phyloP scores from a whole-genome alignment of 371 early-diverging fungal genomes.

The Apophysomyces ossiformis region DNA sequence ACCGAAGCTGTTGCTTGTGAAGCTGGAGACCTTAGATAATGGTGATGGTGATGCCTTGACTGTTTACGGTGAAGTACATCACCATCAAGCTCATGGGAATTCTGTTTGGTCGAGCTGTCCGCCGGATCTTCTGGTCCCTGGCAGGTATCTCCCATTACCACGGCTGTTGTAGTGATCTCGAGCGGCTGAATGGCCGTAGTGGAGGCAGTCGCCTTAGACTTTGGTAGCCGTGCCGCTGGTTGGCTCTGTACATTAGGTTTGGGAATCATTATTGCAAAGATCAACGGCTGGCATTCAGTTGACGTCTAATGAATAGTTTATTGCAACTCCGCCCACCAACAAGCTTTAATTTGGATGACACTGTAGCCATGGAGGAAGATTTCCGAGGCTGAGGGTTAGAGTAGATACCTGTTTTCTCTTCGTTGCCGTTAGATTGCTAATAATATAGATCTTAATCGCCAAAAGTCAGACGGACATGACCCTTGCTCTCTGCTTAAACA shows the following conservation, averaged over 20 bases:
- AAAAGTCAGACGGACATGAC: too few relatives aligned
- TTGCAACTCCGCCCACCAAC: too few relatives aligned
- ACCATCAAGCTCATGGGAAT: constrained; percentile 7
- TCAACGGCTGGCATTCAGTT: too few relatives aligned
- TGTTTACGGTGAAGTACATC: constrained; percentile 27
- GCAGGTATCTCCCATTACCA: constrained; percentile 21
- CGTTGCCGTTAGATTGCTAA: too few relatives aligned
- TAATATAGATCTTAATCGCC: too few relatives aligned
- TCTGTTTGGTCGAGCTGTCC: constrained; percentile 9
- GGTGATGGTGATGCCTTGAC: constrained; percentile 38
- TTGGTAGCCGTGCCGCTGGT: constrained; percentile 35
- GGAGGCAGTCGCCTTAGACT: constrained; percentile 45
- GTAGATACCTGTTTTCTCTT: too few relatives aligned
- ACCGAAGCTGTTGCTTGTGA: constrained; percentile 27
- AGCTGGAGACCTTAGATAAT: constrained; percentile 41
- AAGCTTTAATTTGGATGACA: too few relatives aligned
- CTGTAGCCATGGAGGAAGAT: too few relatives aligned
- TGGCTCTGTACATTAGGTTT: background rate
- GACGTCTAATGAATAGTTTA: too few relatives aligned
- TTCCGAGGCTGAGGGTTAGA: too few relatives aligned
- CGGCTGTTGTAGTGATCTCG: constrained; percentile 51
- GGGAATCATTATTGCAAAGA: background rate
- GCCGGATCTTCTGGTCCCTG: constrained; percentile 1
- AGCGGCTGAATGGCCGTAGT: constrained; percentile 49
- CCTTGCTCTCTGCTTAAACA: too few relatives aligned